These are phyloP conservation scores for Diplocarpon rosae DNA, from an alignment of 2,329 filamentous ascomycete species.

Conservation along the genomic window DNA sequence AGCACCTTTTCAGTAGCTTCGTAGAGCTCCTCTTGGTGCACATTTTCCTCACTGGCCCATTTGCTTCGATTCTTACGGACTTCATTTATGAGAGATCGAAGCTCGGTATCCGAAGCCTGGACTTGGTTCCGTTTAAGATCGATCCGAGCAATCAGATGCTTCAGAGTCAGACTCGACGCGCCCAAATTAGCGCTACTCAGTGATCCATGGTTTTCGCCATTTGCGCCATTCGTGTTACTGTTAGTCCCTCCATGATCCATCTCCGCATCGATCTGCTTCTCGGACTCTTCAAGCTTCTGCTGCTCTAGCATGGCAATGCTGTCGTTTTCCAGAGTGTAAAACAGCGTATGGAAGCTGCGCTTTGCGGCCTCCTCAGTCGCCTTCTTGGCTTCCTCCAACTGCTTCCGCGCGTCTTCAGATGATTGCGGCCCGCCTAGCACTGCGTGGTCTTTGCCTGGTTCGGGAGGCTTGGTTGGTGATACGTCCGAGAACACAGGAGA, in stretches of 20 bases:
- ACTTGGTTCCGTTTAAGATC: conserved; percentile 88
- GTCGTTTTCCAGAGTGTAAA: conserved; percentile 93
- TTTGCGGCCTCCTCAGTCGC: conserved; percentile 84
- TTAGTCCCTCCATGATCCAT: conserved; percentile 59
- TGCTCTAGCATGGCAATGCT: conserved; percentile 95
- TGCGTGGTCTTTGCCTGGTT: conserved; percentile 40
- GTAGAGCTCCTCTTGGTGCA: conserved; percentile 95
- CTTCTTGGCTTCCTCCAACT: conserved; percentile 83
- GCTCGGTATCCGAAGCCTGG: conserved; percentile 81
- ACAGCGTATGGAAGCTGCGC: conserved; percentile 82
- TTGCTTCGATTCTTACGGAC: conserved; percentile 97
- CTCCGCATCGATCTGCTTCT: conserved; percentile 91
- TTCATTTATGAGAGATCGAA: conserved; percentile 89
- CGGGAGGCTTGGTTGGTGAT: conserved; percentile 42
- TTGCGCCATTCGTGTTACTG: conserved; percentile 38
- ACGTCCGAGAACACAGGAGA: conserved; percentile 43
- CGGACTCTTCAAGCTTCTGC: conserved; percentile 90
- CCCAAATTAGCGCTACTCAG: conserved; percentile 90
- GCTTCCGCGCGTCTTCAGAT: conserved; percentile 82
- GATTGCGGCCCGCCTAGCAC: conserved; percentile 51
- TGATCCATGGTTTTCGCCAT: conserved; percentile 66
- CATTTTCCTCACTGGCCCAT: conserved; percentile 95
- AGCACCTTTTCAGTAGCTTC: conserved; percentile 94
- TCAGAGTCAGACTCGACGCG: conserved; percentile 88
- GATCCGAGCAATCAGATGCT: conserved; percentile 92